Evolutionary conservation across 2,329 filamentous ascomycete genomes (phyloP), one percentile per base, ranked within the genome.

Genomic region (Trichoderma harzianum): DNA sequence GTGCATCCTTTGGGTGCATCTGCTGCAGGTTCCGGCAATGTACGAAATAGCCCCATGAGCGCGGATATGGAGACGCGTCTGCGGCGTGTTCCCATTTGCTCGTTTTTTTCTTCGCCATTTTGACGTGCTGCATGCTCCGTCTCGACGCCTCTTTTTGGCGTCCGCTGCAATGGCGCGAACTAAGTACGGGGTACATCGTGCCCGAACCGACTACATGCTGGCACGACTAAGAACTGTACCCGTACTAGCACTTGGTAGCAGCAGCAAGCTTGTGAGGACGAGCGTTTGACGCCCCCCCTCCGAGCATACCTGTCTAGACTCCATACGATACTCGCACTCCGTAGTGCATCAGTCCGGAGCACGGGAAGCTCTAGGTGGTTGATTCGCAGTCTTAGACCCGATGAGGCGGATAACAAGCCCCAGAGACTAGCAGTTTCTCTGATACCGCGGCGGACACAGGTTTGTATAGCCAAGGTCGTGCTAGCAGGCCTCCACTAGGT

Each of bases 31-130:
- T 32, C 55, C 28, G n/a, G 24, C n/a, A 60, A 32, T 51, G 12
- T 47, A 32, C 8, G 65, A 60, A 18, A 58, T 51, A 28, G n/a
- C 65, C 30, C 34, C 21, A 63, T 18, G 28, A 62, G 62, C 62
- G 60, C 36, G 34, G 57, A 64, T 63, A 72, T 51, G 65, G 60
- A 72, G 51, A 69, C 63, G 63, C 63, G 43, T 68, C 57, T 62
- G 43, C 32, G 24, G 67, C 63, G 57, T 72, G 63, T 26, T 53
- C 47, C 47, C 47, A 53, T 53, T 53, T 24, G 47, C 34, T 26
- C 34, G 61, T 67, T 66, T 39, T 28, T 30, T 28, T 21, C 39
- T 55, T 55, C 57, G 14, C 39, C 14, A 34, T 14, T 26, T 65
- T 55, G 43, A 53, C 43, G 43, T 65, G 39, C 43, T 51, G 43